Conservation (phyloP, 805 yeast genomes). For the Zygosaccharomyces rouxii region DNA sequence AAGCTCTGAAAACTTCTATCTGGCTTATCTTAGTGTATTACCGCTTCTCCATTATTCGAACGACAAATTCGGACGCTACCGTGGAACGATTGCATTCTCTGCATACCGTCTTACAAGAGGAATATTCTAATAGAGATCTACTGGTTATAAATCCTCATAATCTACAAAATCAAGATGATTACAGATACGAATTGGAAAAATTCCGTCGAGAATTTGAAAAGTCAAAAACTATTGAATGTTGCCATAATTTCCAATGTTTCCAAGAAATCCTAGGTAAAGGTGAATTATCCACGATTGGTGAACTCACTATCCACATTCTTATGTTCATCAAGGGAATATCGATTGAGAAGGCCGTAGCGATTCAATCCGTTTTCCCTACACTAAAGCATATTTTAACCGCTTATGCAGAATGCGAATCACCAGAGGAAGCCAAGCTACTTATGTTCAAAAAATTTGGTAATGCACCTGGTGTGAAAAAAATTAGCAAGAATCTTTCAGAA, state of each 20-base stretch:
- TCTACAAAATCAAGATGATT: conserved; percentile 49
- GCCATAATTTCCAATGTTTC: conserved; percentile 51
- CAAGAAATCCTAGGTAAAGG: conserved; percentile 67
- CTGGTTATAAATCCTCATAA: conserved; percentile 50
- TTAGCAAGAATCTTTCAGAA: conserved; percentile 33
- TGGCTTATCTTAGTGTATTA: conserved; percentile 63
- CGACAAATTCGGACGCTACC: conserved; percentile 72
- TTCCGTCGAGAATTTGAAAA: conserved; percentile 46
- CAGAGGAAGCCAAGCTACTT: conserved; percentile 26
- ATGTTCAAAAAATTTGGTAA: conserved; percentile 27
- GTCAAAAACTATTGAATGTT: conserved; percentile 34
- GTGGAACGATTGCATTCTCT: conserved; percentile 39
- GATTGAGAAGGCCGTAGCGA: conserved; percentile 74
- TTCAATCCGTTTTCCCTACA: conserved; percentile 69
- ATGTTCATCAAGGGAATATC: conserved; percentile 79
- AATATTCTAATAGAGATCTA: conserved; percentile 40
- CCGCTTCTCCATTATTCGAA: conserved; percentile 61
- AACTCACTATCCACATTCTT: conserved; percentile 68
- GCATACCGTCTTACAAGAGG: conserved; percentile 47
- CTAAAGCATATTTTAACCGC: conserved; percentile 49
- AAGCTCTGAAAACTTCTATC: conserved; percentile 72
- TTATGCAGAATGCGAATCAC: conserved; percentile 25
- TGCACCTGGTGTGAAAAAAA: conserved; percentile 34
- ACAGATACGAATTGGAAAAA: conserved; percentile 37
- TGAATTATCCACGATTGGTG: conserved; percentile 64